Conservation (phyloP, 768 basidiomycete species). For the Cytidiella melzeri region DNA sequence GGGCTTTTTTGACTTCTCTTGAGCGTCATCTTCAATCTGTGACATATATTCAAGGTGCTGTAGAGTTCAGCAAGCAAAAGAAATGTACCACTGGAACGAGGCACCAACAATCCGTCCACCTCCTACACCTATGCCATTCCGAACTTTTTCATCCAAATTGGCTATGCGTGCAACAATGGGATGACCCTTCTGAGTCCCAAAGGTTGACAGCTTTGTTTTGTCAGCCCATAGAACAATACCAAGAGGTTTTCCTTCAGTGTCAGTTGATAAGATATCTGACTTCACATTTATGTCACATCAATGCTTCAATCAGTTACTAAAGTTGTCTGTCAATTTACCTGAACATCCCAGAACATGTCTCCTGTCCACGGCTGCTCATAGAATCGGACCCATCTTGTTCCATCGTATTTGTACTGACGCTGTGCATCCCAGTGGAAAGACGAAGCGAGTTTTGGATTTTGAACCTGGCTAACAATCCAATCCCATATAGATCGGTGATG, state of each 20-base stretch:
- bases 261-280: not conserved
- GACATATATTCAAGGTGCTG: not conserved
- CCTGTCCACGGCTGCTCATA: slow-evolving; percentile 15
- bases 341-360: slow-evolving; percentile 8
- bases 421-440: slow-evolving; percentile 13
- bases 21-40: slow-evolving; percentile 1
- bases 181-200: slow-evolving; percentile 17
- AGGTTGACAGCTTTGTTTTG: slow-evolving; percentile 16
- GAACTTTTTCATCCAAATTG: slow-evolving; percentile 15
- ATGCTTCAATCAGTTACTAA: not conserved
- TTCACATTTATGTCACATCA: not conserved
- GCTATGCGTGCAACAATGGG: slow-evolving; percentile 16
- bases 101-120: slow-evolving; percentile 19
- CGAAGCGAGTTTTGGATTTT: slow-evolving; percentile 9
- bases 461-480: slow-evolving; percentile 4
- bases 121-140: slow-evolving; percentile 13
- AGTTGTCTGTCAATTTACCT: slow-evolving; percentile 7
- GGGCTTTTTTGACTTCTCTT: slow-evolving; percentile 3
- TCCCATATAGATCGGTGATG: slow-evolving; percentile 12
- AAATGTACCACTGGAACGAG: slow-evolving; percentile 22
- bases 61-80: not conserved
- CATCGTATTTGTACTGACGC: slow-evolving; percentile 9
- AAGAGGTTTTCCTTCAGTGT: not conserved
- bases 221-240: slow-evolving; percentile 16
- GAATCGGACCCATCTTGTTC: slow-evolving; percentile 4